These are phyloP conservation scores for Mycena galericulata DNA, from an alignment of 768 basidiomycete genomes.

Conservation along the genomic window DNA sequence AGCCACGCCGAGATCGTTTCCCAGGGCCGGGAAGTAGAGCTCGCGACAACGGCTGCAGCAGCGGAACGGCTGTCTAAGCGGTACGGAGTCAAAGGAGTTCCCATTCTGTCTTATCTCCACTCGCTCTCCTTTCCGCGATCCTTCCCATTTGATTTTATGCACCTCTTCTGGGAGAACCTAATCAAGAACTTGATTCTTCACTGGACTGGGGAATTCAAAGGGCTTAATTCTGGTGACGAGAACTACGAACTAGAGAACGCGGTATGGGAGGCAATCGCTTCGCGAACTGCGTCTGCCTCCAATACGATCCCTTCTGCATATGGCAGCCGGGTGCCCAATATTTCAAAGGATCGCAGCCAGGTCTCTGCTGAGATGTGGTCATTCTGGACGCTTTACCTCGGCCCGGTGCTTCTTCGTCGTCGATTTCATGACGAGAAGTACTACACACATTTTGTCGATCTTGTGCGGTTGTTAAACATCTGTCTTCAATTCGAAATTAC, in stretches of 20 bases:
- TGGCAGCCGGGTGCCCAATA: conserved; percentile 31
- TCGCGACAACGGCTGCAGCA: conserved; percentile 34
- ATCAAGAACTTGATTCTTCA: conserved; percentile 52
- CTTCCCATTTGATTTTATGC: conserved; percentile 61
- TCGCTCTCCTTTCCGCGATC: conserved; percentile 52
- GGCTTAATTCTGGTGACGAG: conserved; percentile 3
- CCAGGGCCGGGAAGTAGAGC: conserved; percentile 40
- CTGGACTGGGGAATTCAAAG: conserved; percentile 45
- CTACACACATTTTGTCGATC: conserved; percentile 49
- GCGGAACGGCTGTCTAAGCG: conserved; percentile 39
- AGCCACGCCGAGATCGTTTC: conserved; percentile 44
- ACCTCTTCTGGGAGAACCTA: too few relatives aligned
- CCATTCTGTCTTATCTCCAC: conserved; percentile 45
- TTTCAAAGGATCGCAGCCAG: conserved; percentile 8
- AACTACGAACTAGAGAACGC: conserved; percentile 43
- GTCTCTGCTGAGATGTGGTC: conserved; percentile 36
- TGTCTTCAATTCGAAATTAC: conserved; percentile 52
- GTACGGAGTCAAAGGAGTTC: conserved; percentile 50
- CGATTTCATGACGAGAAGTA: conserved; percentile 42
- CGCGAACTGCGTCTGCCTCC: conserved; percentile 25
- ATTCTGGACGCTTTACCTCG: conserved; percentile 22
- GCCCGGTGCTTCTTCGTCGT: conserved; percentile 15
- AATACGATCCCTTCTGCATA: conserved; percentile 39
- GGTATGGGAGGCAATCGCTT: conserved; percentile 1
- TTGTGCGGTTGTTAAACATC: conserved; percentile 39